A percentile compares a stretch with the other conserved stretches of the same genome.
Evolutionary conservation across 225 moss, liverwort and hornwort genomes (phyloP).

Genomic region (Thuidium tamariscinum): DNA sequence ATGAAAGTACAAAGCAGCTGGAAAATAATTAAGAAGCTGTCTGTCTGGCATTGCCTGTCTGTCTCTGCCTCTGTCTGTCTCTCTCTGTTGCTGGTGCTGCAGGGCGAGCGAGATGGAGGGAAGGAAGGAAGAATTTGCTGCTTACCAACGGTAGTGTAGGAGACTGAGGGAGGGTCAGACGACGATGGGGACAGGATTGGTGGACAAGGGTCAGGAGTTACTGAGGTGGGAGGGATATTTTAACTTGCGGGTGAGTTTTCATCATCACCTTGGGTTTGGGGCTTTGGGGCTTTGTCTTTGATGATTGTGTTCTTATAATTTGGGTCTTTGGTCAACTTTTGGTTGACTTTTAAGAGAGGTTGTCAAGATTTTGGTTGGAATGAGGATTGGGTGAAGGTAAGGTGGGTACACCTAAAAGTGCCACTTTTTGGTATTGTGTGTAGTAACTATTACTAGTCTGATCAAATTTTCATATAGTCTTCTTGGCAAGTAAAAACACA

Average conservation of each 20-base stretch:
- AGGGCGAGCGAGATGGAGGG: not conserved
- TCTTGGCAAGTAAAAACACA: too few species aligned
- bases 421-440: too few species aligned
- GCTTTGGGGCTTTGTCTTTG: not conserved
- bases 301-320: not conserved
- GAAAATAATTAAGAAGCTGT: not conserved
- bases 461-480: too few species aligned
- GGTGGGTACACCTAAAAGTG: too few species aligned
- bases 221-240: not conserved
- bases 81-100: not conserved
- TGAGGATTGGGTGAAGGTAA: not conserved
- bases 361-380: not conserved
- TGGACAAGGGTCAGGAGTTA: not conserved
- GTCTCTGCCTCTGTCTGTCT: not conserved
- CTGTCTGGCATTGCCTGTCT: not conserved
- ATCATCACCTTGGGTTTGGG: not conserved
- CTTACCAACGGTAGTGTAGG: not conserved
- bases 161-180: not conserved
- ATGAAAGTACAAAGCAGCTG: not conserved
- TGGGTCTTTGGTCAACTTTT: not conserved
- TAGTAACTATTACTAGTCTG: too few species aligned
- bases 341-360: not conserved
- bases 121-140: not conserved
- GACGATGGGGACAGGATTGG: not conserved
- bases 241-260: not conserved